Percentiles rank a stretch among this genome's conserved stretches.
Conservation (phyloP, 2,329 filamentous ascomycete genomes). For the Talaromyces sp. region DNA sequence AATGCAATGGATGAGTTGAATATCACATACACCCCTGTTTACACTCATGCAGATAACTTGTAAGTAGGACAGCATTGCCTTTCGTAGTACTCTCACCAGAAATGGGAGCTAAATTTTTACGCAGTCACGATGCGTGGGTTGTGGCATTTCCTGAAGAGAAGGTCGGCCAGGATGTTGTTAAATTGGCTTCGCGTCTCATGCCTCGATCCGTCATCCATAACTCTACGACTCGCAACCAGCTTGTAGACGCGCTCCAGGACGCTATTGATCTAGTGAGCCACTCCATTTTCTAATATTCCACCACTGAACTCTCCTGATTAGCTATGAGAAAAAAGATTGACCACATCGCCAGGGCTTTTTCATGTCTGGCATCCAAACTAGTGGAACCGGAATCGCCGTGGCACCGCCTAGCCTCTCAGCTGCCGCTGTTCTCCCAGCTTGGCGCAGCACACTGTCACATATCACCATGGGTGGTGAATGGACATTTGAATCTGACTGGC, state of each 20-base stretch:
- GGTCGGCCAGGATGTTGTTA: conserved; percentile 22
- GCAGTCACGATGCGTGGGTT: conserved; percentile 24
- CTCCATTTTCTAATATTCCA: background rate
- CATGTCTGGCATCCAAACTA: background rate
- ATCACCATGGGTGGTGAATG: conserved; percentile 28
- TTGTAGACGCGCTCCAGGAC: background rate
- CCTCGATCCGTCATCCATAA: conserved; percentile 23
- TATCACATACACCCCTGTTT: conserved; percentile 23
- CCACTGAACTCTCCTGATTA: background rate
- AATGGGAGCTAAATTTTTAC: background rate
- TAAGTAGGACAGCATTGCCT: conserved; percentile 11
- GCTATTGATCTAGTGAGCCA: background rate
- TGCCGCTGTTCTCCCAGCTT: conserved; percentile 42
- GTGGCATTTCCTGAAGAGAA: conserved; percentile 24
- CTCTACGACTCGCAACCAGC: conserved; percentile 2
- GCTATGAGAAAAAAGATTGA: background rate
- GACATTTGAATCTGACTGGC: background rate
- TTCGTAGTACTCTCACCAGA: background rate
- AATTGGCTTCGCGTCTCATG: conserved; percentile 26
- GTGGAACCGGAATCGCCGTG: background rate
- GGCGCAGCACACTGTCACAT: conserved; percentile 36
- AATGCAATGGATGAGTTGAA: conserved; percentile 21
- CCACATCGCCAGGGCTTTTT: background rate
- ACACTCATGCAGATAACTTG: conserved; percentile 26
- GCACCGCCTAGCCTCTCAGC: conserved; percentile 12